A percentile compares a stretch with the other conserved stretches of the same genome.
These are phyloP conservation scores for Entrophospora sp. DNA, from an alignment of 192 early-diverging fungal genomes.

Conservation along the genomic window DNA sequence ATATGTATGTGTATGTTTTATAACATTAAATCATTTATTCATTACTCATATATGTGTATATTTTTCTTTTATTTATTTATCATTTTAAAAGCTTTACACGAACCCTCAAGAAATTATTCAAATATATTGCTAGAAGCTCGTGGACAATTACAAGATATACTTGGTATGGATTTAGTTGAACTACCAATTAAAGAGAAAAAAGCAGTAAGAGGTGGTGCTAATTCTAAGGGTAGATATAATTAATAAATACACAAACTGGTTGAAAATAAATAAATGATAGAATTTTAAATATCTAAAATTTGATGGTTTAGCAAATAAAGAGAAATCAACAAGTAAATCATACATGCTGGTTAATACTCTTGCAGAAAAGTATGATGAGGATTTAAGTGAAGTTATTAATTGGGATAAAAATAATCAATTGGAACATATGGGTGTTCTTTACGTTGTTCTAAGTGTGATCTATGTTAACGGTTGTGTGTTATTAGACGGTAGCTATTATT, in stretches of 20 bases:
- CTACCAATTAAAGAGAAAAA: conserved; percentile 32
- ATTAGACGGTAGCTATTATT: conserved; percentile 29
- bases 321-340: conserved; percentile 11
- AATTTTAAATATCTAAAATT: neutral
- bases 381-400: conserved; percentile 25
- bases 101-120: conserved; percentile 34
- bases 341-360: conserved; percentile 40
- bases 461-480: conserved; percentile 44
- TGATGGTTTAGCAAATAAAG: neutral
- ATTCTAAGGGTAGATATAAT: too few relatives aligned
- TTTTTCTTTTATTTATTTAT: too few relatives aligned
- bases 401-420: conserved; percentile 32
- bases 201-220: neutral
- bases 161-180: conserved; percentile 59
- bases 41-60: neutral
- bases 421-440: conserved; percentile 43
- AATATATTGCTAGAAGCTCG: conserved; percentile 44
- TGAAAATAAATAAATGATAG: too few relatives aligned
- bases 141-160: conserved; percentile 35
- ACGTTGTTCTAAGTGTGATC: conserved; percentile 49
- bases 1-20: too few relatives aligned
- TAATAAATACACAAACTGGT: too few relatives aligned
- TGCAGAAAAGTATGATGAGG: conserved; percentile 24
- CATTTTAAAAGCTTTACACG: conserved; percentile 36
- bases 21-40: neutral